Conservation (phyloP, 2,329 filamentous ascomycete genomes). For the Calonectria hongkongensis region DNA sequence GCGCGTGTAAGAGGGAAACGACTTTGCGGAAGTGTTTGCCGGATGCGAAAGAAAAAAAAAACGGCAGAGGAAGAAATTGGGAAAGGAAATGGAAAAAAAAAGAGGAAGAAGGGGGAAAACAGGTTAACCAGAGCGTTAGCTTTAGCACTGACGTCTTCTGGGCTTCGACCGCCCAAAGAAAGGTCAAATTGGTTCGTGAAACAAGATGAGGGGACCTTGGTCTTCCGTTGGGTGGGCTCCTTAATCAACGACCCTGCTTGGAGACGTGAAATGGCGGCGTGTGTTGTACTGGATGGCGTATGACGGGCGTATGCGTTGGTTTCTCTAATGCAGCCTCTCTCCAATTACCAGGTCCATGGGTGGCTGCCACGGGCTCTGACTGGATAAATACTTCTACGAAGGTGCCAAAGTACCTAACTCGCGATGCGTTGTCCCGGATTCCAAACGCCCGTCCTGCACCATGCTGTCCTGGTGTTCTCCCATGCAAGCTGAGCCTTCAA, state of each 20-base stretch:
- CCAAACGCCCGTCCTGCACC: neutral
- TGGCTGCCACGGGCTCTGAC: neutral
- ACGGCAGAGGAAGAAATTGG: neutral
- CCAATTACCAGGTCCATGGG: neutral
- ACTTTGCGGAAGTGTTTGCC: neutral
- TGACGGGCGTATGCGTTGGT: conserved; percentile 23
- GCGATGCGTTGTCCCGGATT: conserved; percentile 11
- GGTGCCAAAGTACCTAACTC: neutral
- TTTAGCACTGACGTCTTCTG: neutral
- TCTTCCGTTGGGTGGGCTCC: conserved; percentile 3
- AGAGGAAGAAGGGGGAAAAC: too few species aligned
- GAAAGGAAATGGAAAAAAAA: neutral
- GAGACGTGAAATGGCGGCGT: conserved; percentile 2
- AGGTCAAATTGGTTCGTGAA: neutral
- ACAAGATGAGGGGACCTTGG: conserved; percentile 13
- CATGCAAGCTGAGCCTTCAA: neutral
- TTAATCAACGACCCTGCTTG: conserved; percentile 2
- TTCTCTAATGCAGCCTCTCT: conserved; percentile 16
- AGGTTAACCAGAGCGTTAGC: neutral
- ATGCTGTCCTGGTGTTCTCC: neutral
- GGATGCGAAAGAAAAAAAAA: neutral
- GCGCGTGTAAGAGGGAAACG: conserved; percentile 5
- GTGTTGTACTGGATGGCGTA: neutral
- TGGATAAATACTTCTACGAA: neutral
- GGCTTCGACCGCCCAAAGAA: neutral